Conservation (phyloP, 2,329 filamentous ascomycete genomes). For the Penicillium janthinellum region DNA sequence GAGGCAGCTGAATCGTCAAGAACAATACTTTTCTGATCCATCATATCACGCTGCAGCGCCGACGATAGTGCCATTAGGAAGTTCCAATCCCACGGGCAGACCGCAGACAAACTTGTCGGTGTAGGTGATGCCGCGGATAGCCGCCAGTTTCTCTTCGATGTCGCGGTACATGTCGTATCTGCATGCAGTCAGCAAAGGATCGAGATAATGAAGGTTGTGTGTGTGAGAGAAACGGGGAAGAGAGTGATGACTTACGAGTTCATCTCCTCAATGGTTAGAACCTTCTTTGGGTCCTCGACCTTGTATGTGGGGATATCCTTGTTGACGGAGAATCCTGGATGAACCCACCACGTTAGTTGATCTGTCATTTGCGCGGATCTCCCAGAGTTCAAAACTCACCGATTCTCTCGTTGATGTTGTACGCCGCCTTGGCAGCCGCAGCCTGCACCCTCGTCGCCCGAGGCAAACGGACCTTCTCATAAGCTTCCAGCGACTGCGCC, state of each 20-base stretch:
- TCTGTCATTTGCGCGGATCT: background rate
- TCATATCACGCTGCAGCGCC: conserved; percentile 15
- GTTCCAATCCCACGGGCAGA: conserved; percentile 50
- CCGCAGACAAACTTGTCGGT: conserved; percentile 46
- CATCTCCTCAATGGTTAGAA: conserved; percentile 70
- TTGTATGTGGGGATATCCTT: conserved; percentile 60
- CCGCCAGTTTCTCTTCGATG: conserved; percentile 53
- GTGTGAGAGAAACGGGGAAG: background rate
- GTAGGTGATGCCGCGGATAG: conserved; percentile 33
- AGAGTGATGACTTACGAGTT: conserved; percentile 54
- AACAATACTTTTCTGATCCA: background rate
- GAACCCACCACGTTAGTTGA: conserved; percentile 9
- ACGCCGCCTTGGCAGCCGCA: conserved; percentile 59
- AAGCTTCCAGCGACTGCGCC: conserved; percentile 51
- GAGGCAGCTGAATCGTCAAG: background rate
- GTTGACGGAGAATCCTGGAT: conserved; percentile 63
- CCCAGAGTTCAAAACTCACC: conserved; percentile 38
- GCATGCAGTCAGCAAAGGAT: background rate
- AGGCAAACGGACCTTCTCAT: conserved; percentile 57
- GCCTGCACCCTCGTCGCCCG: conserved; percentile 59
- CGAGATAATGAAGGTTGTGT: background rate
- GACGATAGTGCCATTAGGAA: conserved; percentile 33
- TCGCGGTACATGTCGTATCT: conserved; percentile 64
- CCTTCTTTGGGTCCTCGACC: conserved; percentile 62
- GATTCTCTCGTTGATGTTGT: conserved; percentile 66